Percentiles rank a stretch among this genome's conserved stretches.
Evolutionary conservation across 768 basidiomycete genomes (phyloP).

Genomic region (Exidia glandulosa): DNA sequence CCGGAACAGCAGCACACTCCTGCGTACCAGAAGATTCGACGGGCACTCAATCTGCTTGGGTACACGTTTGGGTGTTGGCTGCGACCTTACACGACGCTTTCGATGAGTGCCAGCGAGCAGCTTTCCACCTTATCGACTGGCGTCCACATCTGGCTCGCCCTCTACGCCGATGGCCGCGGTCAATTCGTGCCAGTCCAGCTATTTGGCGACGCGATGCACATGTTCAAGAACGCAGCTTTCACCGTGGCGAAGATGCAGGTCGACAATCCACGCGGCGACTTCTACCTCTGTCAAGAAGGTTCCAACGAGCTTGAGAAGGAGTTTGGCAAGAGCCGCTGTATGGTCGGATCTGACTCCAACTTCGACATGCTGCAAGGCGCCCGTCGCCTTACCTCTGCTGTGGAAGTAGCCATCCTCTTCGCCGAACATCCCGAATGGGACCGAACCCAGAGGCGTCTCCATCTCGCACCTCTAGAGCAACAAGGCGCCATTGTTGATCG

Average conservation of each 20-base stretch:
- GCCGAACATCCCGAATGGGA: background rate
- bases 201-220: constrained; percentile 23
- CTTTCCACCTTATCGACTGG: constrained; percentile 22
- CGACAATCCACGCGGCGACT: constrained; percentile 19
- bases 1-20: constrained; percentile 4
- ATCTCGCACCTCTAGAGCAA: background rate
- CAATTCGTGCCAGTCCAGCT: constrained; percentile 18
- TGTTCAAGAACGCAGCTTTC: constrained; percentile 29
- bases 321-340: constrained; percentile 10
- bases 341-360: too few relatives aligned
- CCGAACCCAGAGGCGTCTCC: background rate
- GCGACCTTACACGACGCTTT: constrained; percentile 19
- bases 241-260: constrained; percentile 28
- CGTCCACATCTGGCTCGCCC: constrained; percentile 15
- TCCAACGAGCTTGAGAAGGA: constrained; percentile 25
- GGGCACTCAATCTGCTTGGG: constrained; percentile 15
- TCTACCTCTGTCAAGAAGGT: constrained; percentile 27
- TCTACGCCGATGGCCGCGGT: constrained; percentile 9
- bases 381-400: background rate
- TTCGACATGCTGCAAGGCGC: background rate
- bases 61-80: constrained; percentile 15
- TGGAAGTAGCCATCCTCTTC: background rate
- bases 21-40: constrained; percentile 9
- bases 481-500: background rate
- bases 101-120: constrained; percentile 21